Conservation (phyloP, 2,329 filamentous ascomycete species). For the Colletotrichum australisinense region DNA sequence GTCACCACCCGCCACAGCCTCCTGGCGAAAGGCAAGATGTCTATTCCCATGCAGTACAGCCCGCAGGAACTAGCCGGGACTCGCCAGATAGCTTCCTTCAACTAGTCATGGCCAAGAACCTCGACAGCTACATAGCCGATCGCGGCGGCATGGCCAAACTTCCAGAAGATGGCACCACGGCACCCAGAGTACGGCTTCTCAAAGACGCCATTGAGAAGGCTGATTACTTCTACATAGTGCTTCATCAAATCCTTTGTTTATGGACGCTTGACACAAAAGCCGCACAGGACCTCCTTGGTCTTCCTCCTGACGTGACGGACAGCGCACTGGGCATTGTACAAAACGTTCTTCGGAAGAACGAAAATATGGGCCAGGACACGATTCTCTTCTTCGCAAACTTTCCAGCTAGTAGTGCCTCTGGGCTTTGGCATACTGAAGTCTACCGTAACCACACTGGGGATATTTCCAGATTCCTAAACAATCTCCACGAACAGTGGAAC, state of each 20-base stretch:
- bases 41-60: background rate
- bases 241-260: conserved; percentile 75
- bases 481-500: conserved; percentile 55
- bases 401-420: conserved; percentile 40
- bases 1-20: background rate
- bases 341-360: conserved; percentile 51
- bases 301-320: conserved; percentile 39
- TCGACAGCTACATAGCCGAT: background rate
- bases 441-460: conserved; percentile 40
- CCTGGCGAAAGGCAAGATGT: background rate
- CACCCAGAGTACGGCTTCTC: conserved; percentile 65
- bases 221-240: conserved; percentile 72
- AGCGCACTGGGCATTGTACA: conserved; percentile 48
- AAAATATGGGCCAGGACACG: conserved; percentile 41
- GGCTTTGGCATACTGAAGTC: conserved; percentile 18
- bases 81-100: background rate
- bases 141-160: background rate
- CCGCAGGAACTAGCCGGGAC: background rate
- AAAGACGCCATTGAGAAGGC: conserved; percentile 62
- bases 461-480: conserved; percentile 57
- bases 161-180: conserved; percentile 16
- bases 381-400: conserved; percentile 51
- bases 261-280: conserved; percentile 57
- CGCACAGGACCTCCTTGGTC: conserved; percentile 40
- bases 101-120: conserved; percentile 3